These are phyloP conservation scores for Alternaria ethzedia DNA, from an alignment of 2,329 filamentous ascomycete genomes.

Conservation along the genomic window DNA sequence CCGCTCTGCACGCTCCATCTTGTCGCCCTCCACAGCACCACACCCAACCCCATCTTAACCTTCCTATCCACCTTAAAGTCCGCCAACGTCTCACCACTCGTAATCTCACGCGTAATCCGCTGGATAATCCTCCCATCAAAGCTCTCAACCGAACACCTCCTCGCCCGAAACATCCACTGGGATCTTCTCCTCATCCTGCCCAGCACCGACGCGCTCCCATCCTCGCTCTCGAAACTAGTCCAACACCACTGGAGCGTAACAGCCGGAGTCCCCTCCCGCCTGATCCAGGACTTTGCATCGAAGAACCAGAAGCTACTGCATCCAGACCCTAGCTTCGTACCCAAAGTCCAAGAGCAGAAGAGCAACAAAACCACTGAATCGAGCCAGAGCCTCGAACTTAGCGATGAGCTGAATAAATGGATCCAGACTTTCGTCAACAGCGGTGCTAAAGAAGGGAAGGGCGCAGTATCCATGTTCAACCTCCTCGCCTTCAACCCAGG, in stretches of 20 bases:
- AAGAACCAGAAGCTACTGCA: slow-evolving; percentile 51
- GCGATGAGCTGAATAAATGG: slow-evolving; percentile 59
- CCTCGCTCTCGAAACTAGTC: slow-evolving; percentile 28
- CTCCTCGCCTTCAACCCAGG: slow-evolving; percentile 63
- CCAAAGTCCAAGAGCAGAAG: slow-evolving; percentile 41
- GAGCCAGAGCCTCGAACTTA: slow-evolving; percentile 57
- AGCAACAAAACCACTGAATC: slow-evolving; percentile 22
- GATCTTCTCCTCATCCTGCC: slow-evolving; percentile 57
- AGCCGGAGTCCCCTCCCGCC: slow-evolving; percentile 54
- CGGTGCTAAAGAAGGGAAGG: slow-evolving; percentile 31
- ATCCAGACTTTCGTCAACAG: slow-evolving; percentile 47
- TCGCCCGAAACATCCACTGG: slow-evolving; percentile 53
- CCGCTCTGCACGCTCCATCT: slow-evolving; percentile 58
- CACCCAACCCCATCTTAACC: slow-evolving; percentile 39
- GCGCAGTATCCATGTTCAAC: slow-evolving; percentile 68
- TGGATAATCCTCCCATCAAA: slow-evolving; percentile 58
- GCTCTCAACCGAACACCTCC: slow-evolving; percentile 51
- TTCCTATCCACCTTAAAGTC: slow-evolving; percentile 52
- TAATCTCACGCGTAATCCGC: slow-evolving; percentile 53
- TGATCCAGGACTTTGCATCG: slow-evolving; percentile 47
- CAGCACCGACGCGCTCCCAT: slow-evolving; percentile 33
- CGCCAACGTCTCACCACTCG: slow-evolving; percentile 49
- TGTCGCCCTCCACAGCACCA: slow-evolving; percentile 49
- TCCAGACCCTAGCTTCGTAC: slow-evolving; percentile 42
- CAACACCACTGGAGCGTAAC: slow-evolving; percentile 45